Evolutionary conservation across 129 eudicot genomes (phyloP).

Genomic region (Flaveria brownii): DNA sequence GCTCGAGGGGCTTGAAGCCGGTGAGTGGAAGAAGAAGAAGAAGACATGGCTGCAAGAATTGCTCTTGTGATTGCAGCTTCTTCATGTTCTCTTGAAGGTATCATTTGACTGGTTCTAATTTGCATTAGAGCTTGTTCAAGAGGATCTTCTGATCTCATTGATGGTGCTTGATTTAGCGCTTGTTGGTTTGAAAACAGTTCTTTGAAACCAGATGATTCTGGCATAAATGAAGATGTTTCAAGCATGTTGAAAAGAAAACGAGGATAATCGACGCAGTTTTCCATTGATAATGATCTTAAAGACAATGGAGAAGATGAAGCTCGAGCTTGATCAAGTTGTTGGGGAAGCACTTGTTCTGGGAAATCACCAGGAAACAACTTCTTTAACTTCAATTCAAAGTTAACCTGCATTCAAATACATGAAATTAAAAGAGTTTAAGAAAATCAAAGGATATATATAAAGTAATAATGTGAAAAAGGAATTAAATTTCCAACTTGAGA

Average conservation of each 20-base stretch:
- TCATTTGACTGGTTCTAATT: slow-evolving; percentile 40
- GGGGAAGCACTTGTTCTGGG: slow-evolving; percentile 33
- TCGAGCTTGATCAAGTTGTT: slow-evolving; percentile 37
- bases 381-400: slow-evolving; percentile 58
- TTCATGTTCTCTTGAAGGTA: slow-evolving; percentile 55
- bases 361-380: slow-evolving; percentile 53
- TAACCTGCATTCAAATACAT: slow-evolving; percentile 31
- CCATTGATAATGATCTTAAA: slow-evolving; percentile 57
- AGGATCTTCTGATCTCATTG: slow-evolving; percentile 28
- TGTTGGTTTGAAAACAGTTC: slow-evolving; percentile 26
- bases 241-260: slow-evolving; percentile 47
- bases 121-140: slow-evolving; percentile 43
- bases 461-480: background rate
- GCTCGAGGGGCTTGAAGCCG: slow-evolving; percentile 34
- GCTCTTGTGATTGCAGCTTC: slow-evolving; percentile 72
- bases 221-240: slow-evolving; percentile 29
- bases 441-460: background rate
- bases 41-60: slow-evolving; percentile 55
- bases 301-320: slow-evolving; percentile 65
- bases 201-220: slow-evolving; percentile 5
- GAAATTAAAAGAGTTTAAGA: background rate
- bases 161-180: slow-evolving; percentile 27
- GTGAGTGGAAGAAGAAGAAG: slow-evolving; percentile 38
- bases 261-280: slow-evolving; percentile 47
- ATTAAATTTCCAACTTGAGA: slow-evolving; percentile 46